Evolutionary conservation across 345 rosid species (phyloP).

Genomic region (Anastatica hierochuntica): DNA sequence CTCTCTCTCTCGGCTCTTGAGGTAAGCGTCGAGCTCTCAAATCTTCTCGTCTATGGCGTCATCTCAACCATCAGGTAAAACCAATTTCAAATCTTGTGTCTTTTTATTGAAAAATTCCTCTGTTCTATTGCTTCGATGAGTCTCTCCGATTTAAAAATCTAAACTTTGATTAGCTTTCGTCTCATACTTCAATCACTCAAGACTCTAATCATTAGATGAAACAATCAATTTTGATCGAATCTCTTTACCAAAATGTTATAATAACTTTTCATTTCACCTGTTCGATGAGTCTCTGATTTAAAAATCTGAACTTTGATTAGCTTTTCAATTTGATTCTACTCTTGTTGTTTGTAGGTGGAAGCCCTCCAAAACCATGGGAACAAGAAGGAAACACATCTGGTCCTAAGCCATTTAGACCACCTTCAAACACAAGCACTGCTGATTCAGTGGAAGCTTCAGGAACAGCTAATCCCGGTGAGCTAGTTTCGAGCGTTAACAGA

Average conservation of each 20-base stretch:
- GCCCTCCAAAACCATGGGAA: constrained; percentile 98
- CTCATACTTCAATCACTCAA: no score
- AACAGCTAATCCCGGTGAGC: constrained; percentile 81
- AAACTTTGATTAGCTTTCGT: no score
- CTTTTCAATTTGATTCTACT: not conserved
- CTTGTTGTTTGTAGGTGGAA: constrained; percentile 28
- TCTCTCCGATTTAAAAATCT: no score
- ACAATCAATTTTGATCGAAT: no score
- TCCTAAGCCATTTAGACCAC: constrained; percentile 82
- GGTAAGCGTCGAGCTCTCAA: constrained; percentile 18
- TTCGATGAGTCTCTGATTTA: no score
- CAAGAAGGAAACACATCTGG: constrained; percentile 62
- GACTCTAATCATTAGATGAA: no score
- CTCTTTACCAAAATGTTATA: no score
- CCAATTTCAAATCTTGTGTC: not conserved
- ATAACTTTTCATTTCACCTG: no score
- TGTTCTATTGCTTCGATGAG: no score
- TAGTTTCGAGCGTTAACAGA: constrained; percentile 39
- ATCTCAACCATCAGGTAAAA: constrained; percentile 41
- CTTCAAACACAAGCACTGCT: constrained; percentile 78
- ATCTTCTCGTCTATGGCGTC: constrained; percentile 31
- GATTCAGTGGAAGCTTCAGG: constrained; percentile 94
- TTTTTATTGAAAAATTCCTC: not conserved
- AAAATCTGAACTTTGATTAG: not conserved
- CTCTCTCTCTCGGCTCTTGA: constrained; percentile 15